Percentiles rank a stretch among this genome's conserved stretches.
phyloP scores from a whole-genome alignment of 2,329 filamentous ascomycete genomes.

The Trichoderma polysporum region DNA sequence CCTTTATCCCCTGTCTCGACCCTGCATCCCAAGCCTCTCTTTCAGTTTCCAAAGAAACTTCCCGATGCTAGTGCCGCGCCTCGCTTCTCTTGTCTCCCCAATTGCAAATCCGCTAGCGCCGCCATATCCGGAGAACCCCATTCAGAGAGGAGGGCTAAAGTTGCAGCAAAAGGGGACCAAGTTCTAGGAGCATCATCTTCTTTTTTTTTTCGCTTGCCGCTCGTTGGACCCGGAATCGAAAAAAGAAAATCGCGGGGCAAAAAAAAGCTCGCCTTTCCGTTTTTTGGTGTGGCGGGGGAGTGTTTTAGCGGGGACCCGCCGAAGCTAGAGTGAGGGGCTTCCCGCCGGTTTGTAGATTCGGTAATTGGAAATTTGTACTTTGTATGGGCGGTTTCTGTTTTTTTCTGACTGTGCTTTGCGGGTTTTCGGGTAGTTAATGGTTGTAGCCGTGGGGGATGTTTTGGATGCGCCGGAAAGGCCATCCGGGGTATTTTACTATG shows the following conservation, averaged over 20 bases:
- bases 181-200: neutral
- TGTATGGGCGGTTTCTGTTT: too few species aligned
- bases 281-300: neutral
- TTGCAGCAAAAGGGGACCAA: neutral
- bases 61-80: conserved; percentile 9
- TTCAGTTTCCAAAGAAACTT: neutral
- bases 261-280: neutral
- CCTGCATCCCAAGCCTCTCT: neutral
- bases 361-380: conserved; percentile 12
- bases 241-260: conserved; percentile 11
- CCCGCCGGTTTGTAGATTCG: conserved; percentile 16
- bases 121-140: neutral
- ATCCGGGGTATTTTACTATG: neutral
- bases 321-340: conserved; percentile 6
- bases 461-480: neutral
- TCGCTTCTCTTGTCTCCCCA: neutral
- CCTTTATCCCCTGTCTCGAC: neutral
- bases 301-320: neutral
- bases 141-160: neutral
- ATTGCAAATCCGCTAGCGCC: neutral
- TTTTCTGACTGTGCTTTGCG: too few species aligned
- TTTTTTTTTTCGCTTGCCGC: neutral
- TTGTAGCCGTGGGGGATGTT: neutral
- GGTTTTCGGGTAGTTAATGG: conserved; percentile 2
- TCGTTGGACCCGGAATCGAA: neutral